Evolutionary conservation across 768 basidiomycete genomes (phyloP).

Genomic region (Hydnomerulius pinastri): DNA sequence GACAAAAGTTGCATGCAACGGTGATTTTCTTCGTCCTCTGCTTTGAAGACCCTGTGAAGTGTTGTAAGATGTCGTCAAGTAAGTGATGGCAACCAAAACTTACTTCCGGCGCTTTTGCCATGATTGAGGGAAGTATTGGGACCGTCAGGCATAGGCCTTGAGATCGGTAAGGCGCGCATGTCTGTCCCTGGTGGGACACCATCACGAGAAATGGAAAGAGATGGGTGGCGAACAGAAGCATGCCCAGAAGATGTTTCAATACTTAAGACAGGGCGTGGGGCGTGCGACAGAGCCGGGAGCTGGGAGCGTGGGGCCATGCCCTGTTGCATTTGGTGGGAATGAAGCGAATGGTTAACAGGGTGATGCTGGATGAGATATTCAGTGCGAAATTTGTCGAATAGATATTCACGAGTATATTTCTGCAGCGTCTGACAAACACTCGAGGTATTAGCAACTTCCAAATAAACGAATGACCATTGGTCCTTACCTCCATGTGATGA

Average conservation of each 20-base stretch:
- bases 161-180: slow-evolving; percentile 42
- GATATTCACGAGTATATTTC: slow-evolving; percentile 82
- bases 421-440: slow-evolving; percentile 66
- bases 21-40: slow-evolving; percentile 83
- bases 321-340: slow-evolving; percentile 47
- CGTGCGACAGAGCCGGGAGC: slow-evolving; percentile 32
- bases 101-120: slow-evolving; percentile 38
- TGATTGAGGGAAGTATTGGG: slow-evolving; percentile 26
- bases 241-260: slow-evolving; percentile 60
- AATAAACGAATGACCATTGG: slow-evolving; percentile 10
- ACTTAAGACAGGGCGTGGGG: slow-evolving; percentile 57
- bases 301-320: slow-evolving; percentile 35
- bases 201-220: slow-evolving; percentile 49
- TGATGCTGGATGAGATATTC: slow-evolving; percentile 60
- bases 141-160: slow-evolving; percentile 42
- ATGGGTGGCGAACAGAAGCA: slow-evolving; percentile 44
- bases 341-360: slow-evolving; percentile 42
- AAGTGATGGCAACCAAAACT: slow-evolving; percentile 22
- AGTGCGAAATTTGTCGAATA: slow-evolving; percentile 73
- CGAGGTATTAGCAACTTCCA: slow-evolving; percentile 17
- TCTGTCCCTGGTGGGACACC: slow-evolving; percentile 47
- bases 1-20: slow-evolving; percentile 89
- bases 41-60: slow-evolving; percentile 53
- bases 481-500: slow-evolving; percentile 83
- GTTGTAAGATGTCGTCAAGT: slow-evolving; percentile 16